Percentiles rank a stretch among this genome's conserved stretches.
Evolutionary conservation across 179 eudicot species (phyloP).

Genomic region (Spergularia azorica): DNA sequence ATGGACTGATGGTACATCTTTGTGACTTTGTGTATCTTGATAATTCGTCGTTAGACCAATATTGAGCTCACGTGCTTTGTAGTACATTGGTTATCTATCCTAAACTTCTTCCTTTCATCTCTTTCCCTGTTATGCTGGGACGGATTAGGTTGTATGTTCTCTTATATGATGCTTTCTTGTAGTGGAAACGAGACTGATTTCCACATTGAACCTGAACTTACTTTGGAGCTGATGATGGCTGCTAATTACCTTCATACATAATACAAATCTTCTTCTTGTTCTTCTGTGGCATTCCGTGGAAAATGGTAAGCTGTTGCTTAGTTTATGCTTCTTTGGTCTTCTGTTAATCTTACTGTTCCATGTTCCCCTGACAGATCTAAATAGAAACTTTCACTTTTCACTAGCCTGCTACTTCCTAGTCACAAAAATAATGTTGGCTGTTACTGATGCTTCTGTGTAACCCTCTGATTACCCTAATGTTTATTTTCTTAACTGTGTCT

Average conservation of each 20-base stretch:
- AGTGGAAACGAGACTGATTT: slow-evolving; percentile 98
- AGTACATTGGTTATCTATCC: too few relatives aligned
- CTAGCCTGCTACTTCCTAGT: background rate
- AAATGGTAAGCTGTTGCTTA: slow-evolving; percentile 24
- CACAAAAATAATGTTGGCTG: background rate
- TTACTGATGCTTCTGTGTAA: background rate
- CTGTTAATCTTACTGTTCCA: background rate
- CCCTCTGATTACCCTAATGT: background rate
- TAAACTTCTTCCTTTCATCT: background rate
- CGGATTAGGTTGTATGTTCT: background rate
- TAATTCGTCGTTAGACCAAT: background rate
- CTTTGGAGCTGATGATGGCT: slow-evolving; percentile 99
- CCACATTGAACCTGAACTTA: slow-evolving; percentile 94
- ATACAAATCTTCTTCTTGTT: slow-evolving; percentile 12
- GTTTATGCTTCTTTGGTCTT: background rate
- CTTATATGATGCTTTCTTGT: slow-evolving; percentile 19
- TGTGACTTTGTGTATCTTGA: too few relatives aligned
- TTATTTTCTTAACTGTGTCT: background rate
- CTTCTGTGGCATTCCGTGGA: slow-evolving; percentile 13
- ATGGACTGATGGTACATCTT: too few relatives aligned
- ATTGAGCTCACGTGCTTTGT: too few relatives aligned
- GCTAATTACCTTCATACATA: slow-evolving; percentile 92
- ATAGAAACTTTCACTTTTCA: background rate
- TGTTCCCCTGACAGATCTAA: background rate
- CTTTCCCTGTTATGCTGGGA: background rate